Conservation (phyloP, 148 eudicot genomes). For the Rhododendron mucronatum region DNA sequence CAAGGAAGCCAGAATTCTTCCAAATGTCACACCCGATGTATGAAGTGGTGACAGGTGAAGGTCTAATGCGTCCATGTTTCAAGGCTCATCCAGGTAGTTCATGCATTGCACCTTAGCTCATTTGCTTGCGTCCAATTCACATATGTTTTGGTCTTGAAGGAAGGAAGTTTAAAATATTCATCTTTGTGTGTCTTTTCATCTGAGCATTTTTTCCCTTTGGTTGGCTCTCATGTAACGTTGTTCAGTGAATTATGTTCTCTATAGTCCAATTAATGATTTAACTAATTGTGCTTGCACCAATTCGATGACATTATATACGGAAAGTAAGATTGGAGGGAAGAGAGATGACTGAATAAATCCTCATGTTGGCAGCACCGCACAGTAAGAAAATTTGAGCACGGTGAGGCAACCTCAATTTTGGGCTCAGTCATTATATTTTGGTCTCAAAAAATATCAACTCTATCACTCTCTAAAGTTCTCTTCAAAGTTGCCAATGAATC, state of each 20-base stretch:
- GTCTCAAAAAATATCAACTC: background rate
- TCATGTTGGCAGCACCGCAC: background rate
- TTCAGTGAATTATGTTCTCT: background rate
- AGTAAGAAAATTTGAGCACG: background rate
- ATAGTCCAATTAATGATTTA: background rate
- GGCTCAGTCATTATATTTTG: background rate
- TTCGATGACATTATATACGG: background rate
- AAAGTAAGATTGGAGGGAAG: background rate
- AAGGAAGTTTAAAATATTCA: background rate
- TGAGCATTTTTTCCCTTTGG: background rate
- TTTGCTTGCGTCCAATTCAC: background rate
- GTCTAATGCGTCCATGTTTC: conserved; percentile 96
- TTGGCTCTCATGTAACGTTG: background rate
- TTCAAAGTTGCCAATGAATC: background rate
- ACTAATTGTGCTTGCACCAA: background rate
- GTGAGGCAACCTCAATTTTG: background rate
- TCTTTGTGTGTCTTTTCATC: background rate
- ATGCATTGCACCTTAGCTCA: conserved; percentile 8
- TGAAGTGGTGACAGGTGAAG: conserved; percentile 94
- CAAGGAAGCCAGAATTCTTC: conserved; percentile 97
- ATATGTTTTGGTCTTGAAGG: background rate
- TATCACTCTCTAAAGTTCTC: background rate
- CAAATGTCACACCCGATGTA: conserved; percentile 95
- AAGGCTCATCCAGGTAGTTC: conserved; percentile 71
- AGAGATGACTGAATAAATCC: background rate